Base-by-base conservation (phyloP, 305 asterid genomes). In the Fraxinus greggii region DNA sequence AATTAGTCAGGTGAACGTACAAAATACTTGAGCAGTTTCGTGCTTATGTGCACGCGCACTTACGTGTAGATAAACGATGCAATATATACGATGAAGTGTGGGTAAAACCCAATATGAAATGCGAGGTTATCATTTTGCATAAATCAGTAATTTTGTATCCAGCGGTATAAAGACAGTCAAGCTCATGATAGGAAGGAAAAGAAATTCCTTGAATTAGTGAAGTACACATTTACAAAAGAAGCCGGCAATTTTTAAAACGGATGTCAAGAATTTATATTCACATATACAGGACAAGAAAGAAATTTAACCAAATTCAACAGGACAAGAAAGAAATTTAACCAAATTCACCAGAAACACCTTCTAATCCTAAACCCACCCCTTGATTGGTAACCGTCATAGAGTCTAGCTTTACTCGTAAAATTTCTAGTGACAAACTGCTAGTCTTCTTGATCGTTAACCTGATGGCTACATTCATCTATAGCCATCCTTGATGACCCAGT, bases 271-370 rank as follows among this genome's bases (percentile, higher is more conserved):
- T 83, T 79, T 28, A 35, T 23, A 84, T 86, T 76, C 83, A 86
- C 86, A 86, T 17, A 48, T 75, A 17, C 76, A 31, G 81, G 83
- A 83, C 36, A 83, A 81, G 81, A 81, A 83, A 12, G 65, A 28
- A 67, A 67, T 84, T 80, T 86, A 77, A 56, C 87, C 82, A 79
- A 67, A 24, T 38, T 70, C 83, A 78, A 82, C 80, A 81, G 40
- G 83, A 83, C 36, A 83, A 81, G 81, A 81, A 83, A 12, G 65
- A 28, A 67, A 67, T 84, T 80, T 86, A 77, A 56, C 87, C 82
- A 79, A 67, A 24, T 38, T 70, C 83, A 78, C 83, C 80, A 81
- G 40, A 86, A 80, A 67, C 87, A 70, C 84, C 79, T 78, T 80
- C 84, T 82, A 80, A 75, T 63, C 56, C 88, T 76, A 76, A 31